Evolutionary conservation across 257 asterid species (phyloP), one percentile per base, ranked within the genome.

Genomic region (Solanum virginianum): DNA sequence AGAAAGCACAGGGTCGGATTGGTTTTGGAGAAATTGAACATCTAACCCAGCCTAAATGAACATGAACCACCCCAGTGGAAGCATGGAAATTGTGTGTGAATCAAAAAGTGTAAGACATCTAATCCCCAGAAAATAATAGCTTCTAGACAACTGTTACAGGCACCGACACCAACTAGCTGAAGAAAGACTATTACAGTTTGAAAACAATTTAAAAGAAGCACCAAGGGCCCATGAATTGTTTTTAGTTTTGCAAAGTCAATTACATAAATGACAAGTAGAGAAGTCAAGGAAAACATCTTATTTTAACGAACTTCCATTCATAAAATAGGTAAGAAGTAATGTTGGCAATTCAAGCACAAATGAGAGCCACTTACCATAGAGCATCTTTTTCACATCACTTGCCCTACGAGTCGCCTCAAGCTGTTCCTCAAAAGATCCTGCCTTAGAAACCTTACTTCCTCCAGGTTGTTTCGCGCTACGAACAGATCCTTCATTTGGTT

Each of bases 371-470:
- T 95, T 89, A 95, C 99, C 89, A 87, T 89, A 95, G 74, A 97
- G 89, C 93, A 95, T 90, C 88, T 95, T 94, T 87, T 95, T 92
- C 87, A 97, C 98, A 87, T 93, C 92, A 84, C 90, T 94, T 70
- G 99, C 99, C 87, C 94, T 88, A 83, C 99, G 99, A 85, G 98
- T 92, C 85, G 99, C 98, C 94, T 97, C 99, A 51, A 95, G 98
- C 87, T 94, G 99, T 83, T 94, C 94, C 90, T 94, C 99, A 82
- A 97, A 97, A 86, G 98, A 92, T 51, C 94, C 98, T 14, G 91
- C 88, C 85, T 88, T 91, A 47, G 90, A n/a, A 72, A 66, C 88
- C 90, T 84, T 92, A 91, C 89, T 88, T 87, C 91, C 91, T 22
- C 88, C 85, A 51, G 90, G 32, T 85, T 85, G 91, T 84, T 86